Percentiles rank a stretch among this genome's conserved stretches.
These are phyloP conservation scores for Delphinella strobiligena DNA, from an alignment of 2,329 filamentous ascomycete genomes.

Conservation along the genomic window DNA sequence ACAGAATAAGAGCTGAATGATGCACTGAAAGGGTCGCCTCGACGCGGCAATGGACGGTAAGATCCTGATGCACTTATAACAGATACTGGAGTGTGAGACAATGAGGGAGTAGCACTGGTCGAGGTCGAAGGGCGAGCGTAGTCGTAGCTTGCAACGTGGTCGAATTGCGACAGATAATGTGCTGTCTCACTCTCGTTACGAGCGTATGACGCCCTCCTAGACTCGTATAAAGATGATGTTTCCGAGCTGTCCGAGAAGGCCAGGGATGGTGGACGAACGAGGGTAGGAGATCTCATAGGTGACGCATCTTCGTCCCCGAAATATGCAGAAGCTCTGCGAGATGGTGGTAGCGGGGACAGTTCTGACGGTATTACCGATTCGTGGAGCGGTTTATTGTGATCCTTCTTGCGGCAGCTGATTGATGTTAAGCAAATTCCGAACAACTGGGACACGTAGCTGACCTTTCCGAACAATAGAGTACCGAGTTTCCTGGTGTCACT, in stretches of 20 bases:
- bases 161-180: constrained; percentile 30
- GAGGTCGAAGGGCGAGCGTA: constrained; percentile 17
- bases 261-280: constrained; percentile 22
- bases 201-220: constrained; percentile 5
- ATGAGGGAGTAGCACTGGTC: constrained; percentile 20
- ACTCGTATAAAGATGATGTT: constrained; percentile 16
- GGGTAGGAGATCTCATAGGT: constrained; percentile 34
- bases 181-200: constrained; percentile 26
- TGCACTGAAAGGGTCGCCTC: constrained; percentile 26
- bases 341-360: constrained; percentile 12
- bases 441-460: constrained; percentile 24
- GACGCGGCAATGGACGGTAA: constrained; percentile 27
- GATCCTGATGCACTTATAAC: constrained; percentile 30
- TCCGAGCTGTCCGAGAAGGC: constrained; percentile 31
- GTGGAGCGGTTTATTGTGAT: constrained; percentile 27
- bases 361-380: constrained; percentile 12
- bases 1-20: constrained; percentile 28
- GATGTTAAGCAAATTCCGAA: constrained; percentile 6
- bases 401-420: constrained; percentile 34
- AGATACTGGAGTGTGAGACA: constrained; percentile 34
- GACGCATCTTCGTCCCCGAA: constrained; percentile 34
- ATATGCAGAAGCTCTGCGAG: constrained; percentile 8
- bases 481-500: constrained; percentile 45
- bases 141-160: constrained; percentile 6
- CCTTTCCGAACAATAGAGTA: constrained; percentile 55